Conservation (phyloP, 192 early-diverging fungal species). For the Mortierella antarctica region DNA sequence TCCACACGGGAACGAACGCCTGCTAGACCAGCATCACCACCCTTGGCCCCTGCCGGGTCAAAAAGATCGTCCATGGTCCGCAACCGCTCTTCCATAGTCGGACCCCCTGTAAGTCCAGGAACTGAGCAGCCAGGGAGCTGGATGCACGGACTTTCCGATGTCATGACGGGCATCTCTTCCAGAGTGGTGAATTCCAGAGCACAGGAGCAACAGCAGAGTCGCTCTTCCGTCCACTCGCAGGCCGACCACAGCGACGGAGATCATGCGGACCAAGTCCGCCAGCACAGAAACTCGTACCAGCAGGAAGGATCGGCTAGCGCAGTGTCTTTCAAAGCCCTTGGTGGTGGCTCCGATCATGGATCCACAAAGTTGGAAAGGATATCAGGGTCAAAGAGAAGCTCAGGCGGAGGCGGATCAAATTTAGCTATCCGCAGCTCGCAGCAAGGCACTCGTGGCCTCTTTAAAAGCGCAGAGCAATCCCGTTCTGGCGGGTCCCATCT, state of each 20-base stretch:
- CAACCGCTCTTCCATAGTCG: slow-evolving; percentile 33
- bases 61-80: slow-evolving; percentile 18
- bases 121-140: slow-evolving; percentile 26
- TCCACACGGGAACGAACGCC: slow-evolving; percentile 7
- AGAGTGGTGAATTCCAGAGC: slow-evolving; percentile 40
- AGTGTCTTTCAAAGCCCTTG: not conserved
- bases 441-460: slow-evolving; percentile 11
- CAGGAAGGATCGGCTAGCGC: slow-evolving; percentile 5
- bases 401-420: slow-evolving; percentile 27
- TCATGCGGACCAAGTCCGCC: not conserved
- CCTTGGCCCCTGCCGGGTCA: slow-evolving; percentile 7
- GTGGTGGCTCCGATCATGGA: slow-evolving; percentile 24
- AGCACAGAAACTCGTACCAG: not conserved
- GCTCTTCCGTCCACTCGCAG: not conserved
- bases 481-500: slow-evolving; percentile 28
- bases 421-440: slow-evolving; percentile 9
- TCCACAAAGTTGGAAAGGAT: not conserved
- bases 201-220: slow-evolving; percentile 14
- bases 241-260: slow-evolving; percentile 13
- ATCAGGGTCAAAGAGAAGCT: slow-evolving; percentile 32
- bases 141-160: slow-evolving; percentile 35
- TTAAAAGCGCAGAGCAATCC: slow-evolving; percentile 19
- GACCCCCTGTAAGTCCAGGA: slow-evolving; percentile 1
- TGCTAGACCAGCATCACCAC: slow-evolving; percentile 14
- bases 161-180: slow-evolving; percentile 41